Base-by-base conservation (phyloP, 116 monocot genomes). In the Dioscorea cayenensis region DNA sequence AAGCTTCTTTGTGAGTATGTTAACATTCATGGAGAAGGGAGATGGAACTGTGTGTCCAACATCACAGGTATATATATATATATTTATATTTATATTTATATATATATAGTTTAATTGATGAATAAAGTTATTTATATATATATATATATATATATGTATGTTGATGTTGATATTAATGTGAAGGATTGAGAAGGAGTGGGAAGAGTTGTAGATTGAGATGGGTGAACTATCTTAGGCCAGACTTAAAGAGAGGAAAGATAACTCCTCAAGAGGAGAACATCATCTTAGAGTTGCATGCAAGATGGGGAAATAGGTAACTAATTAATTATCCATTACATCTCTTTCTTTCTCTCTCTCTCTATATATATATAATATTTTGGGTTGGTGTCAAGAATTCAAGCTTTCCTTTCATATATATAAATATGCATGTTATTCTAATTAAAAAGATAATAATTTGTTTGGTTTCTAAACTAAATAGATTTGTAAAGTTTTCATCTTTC, bases 11-110 rank as follows among this genome's bases (percentile, higher is more conserved):
- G 69, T 1, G 82, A 89, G 64, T 79, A 89, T 77, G 85, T 89
- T 32, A 77, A 71, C 55, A 59, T 80, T 19, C 89, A 89, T 65
- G 89, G 85, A 9, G 82, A 89, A 58, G 89, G 89, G 1, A 79
- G 80, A 71, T 85, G 89, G 89, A 89, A 85, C 66, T 85, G 80
- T 27, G 75, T 86, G 55, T 79, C 76, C 60, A 79, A 73, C 43
- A 61, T 81, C 5, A 81, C 81, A 28, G 81, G 85, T 84, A 80
- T 11, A n/a, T n/a, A 29, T 29, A 29, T 29, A 29, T 29, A 1
- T 5, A 16, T 16, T 55, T 14, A 16, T 55, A 18, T 16, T 55
- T 2, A 14, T 55, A 55, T 55, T 18, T 14, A n/a, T 55, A 14
- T 29, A 3, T n/a, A n/a, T 16, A 55, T 55, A 55, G 2, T 55